These are phyloP conservation scores for Leccinum solheimii DNA, from an alignment of 1,284 basidiomycete genomes.

Conservation along the genomic window DNA sequence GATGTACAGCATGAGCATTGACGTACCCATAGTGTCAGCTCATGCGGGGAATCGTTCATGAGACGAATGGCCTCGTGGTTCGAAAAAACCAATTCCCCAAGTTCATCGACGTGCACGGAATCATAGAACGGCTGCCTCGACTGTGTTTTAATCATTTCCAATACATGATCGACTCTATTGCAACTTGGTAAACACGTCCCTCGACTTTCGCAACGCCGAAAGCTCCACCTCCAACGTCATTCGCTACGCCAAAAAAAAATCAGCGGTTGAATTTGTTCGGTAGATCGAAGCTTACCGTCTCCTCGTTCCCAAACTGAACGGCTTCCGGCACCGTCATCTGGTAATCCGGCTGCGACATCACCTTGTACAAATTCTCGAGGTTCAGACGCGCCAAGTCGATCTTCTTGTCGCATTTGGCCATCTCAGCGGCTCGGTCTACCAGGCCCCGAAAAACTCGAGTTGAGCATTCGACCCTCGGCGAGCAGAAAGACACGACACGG, in stretches of 20 bases:
- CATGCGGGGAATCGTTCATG: too few species aligned
- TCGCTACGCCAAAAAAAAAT: constrained; percentile 39
- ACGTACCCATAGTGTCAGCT: too few species aligned
- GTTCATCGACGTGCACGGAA: too few species aligned
- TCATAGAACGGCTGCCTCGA: too few species aligned
- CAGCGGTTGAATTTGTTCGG: too few species aligned
- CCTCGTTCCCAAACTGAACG: constrained; percentile 73
- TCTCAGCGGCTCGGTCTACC: constrained; percentile 82
- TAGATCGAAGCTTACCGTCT: constrained; percentile 57
- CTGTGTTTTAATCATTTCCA: too few species aligned
- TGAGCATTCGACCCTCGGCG: neutral
- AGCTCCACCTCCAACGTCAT: constrained; percentile 67
- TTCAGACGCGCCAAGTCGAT: constrained; percentile 49
- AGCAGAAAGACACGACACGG: constrained; percentile 25
- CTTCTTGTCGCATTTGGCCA: constrained; percentile 83
- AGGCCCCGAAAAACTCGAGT: constrained; percentile 56
- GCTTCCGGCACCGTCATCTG: constrained; percentile 29
- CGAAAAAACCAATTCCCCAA: too few species aligned
- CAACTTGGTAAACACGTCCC: constrained; percentile 41
- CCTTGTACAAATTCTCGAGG: constrained; percentile 54
- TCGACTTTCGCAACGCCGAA: constrained; percentile 55
- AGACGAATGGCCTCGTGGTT: too few species aligned
- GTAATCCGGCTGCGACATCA: constrained; percentile 61
- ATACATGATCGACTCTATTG: too few species aligned
- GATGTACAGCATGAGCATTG: too few species aligned